phyloP scores from a whole-genome alignment of 2,329 filamentous ascomycete genomes.

The Pseudogymnoascus sp. region DNA sequence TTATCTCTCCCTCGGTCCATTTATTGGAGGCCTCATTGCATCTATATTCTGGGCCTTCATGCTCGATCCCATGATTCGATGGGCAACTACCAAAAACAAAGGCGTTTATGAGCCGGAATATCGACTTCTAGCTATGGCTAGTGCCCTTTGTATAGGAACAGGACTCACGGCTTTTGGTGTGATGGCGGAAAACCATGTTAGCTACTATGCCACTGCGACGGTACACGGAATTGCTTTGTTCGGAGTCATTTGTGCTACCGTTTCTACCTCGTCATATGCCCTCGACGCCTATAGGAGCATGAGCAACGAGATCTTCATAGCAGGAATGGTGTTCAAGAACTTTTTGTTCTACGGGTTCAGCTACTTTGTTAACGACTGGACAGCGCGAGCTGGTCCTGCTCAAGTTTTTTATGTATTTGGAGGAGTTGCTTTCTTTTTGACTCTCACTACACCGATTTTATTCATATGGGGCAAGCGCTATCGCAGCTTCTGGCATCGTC shows the following conservation, averaged over 20 bases:
- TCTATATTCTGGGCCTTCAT: background rate
- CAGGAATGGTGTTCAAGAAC: slow-evolving; percentile 37
- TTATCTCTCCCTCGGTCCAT: background rate
- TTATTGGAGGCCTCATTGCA: background rate
- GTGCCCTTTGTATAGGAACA: background rate
- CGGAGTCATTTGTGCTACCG: slow-evolving; percentile 24
- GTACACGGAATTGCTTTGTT: slow-evolving; percentile 25
- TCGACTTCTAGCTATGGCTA: background rate
- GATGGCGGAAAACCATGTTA: slow-evolving; percentile 22
- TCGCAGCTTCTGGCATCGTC: no score
- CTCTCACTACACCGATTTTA: background rate
- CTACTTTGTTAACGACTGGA: slow-evolving; percentile 38
- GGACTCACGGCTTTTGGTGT: slow-evolving; percentile 30
- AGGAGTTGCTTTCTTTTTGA: slow-evolving; percentile 15
- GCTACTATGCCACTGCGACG: slow-evolving; percentile 28
- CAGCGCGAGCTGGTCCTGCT: slow-evolving; percentile 28
- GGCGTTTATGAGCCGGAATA: background rate
- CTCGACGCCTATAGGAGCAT: slow-evolving; percentile 35
- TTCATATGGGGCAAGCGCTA: background rate
- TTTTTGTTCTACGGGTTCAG: slow-evolving; percentile 36
- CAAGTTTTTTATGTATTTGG: slow-evolving; percentile 33
- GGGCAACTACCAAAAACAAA: background rate
- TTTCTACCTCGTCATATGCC: slow-evolving; percentile 30
- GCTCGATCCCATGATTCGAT: background rate
- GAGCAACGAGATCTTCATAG: slow-evolving; percentile 36